A percentile compares a stretch with the other conserved stretches of the same genome.
phyloP scores from a whole-genome alignment of 2,329 filamentous ascomycete species.

The Fusarium verticillioides region DNA sequence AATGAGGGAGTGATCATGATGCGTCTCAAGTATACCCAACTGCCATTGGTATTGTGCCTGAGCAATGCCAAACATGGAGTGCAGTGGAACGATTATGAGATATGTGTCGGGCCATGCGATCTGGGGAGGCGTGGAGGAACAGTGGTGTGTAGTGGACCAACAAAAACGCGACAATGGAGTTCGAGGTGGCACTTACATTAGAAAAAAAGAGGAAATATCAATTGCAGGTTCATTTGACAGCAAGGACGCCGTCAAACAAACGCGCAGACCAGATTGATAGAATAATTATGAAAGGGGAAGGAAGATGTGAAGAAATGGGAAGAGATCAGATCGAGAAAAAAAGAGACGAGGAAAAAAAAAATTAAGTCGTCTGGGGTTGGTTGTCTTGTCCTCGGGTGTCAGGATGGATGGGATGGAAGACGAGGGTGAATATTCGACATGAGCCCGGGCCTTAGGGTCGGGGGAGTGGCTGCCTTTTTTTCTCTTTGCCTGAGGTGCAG shows the following conservation, averaged over 20 bases:
- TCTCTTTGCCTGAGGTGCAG: conserved; percentile 44
- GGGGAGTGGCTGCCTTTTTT: conserved; percentile 47
- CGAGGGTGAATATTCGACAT: conserved; percentile 40
- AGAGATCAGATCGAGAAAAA: conserved; percentile 30
- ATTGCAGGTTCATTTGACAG: conserved; percentile 99
- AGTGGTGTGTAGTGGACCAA: conserved; percentile 40
- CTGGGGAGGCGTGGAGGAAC: conserved; percentile 34
- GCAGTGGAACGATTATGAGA: conserved; percentile 45
- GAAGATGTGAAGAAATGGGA: conserved; percentile 36
- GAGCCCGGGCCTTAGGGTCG: conserved; percentile 36
- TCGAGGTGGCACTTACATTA: conserved; percentile 64
- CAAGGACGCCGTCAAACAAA: conserved; percentile 85
- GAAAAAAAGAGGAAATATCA: conserved; percentile 66
- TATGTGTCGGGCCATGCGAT: conserved; percentile 44
- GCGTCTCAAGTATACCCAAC: conserved; percentile 11
- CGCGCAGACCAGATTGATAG: conserved; percentile 68
- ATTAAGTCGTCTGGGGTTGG: conserved; percentile 44
- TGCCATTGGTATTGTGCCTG: conserved; percentile 29
- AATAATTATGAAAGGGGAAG: conserved; percentile 33
- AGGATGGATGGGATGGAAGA: conserved; percentile 36
- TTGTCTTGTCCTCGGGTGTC: conserved; percentile 32
- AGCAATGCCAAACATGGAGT: conserved; percentile 34
- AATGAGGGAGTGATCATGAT: not conserved
- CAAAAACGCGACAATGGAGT: not conserved
- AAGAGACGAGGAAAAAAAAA: conserved; percentile 23